Base-by-base conservation (phyloP, 352 stramenopile genomes). In the Globisporangium alternatum region DNA sequence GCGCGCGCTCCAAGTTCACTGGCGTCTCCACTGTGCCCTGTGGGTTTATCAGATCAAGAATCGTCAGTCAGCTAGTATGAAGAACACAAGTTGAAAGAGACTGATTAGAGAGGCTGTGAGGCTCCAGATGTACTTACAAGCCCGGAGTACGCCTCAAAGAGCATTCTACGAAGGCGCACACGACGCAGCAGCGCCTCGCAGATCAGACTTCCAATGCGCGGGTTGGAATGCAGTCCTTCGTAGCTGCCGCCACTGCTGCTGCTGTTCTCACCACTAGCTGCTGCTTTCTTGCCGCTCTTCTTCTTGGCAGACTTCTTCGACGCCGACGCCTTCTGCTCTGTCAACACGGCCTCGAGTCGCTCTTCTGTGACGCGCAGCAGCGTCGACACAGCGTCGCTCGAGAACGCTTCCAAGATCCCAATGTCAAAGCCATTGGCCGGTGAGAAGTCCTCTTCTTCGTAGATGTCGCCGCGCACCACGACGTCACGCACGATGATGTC, bases 381-480 rank as follows among this genome's bases (percentile, higher is more conserved):
- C 39, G 33, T 44, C 58, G 76, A 58, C 10, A 90, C 60, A 8
- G 72, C 64, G 17, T 89, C 62, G 22, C 68, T 59, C 12, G 72
- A 72, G 49, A 85, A 69, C 8, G 62, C 65, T 21, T 82, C 76
- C 37, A 90, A 60, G 22, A 76, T 59, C 5, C 75, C 75, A 28
- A 89, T 74, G 59, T 91, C 82, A 53, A 94, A 87, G 0, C 76
- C 77, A 19, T 65, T 90, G 54, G 78, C 88, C 0, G 79, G 80
- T 15, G 83, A 89, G 67, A 98, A 98, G 75, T 98, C 93, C 70
- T 98, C 95, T 71, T 98, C 95, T 66, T 98, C 93, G 71, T 98
- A 98, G 69, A 98, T 97, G 74, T 98, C 93, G 19, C 90, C 95
- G 44, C 93, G 90, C 4, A 97, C 66, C 43, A 96, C 83, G 10